Evolutionary conservation across 306 rosid genomes (phyloP), one percentile per base, ranked within the genome.

Genomic region (Pachyrhizus erosus): DNA sequence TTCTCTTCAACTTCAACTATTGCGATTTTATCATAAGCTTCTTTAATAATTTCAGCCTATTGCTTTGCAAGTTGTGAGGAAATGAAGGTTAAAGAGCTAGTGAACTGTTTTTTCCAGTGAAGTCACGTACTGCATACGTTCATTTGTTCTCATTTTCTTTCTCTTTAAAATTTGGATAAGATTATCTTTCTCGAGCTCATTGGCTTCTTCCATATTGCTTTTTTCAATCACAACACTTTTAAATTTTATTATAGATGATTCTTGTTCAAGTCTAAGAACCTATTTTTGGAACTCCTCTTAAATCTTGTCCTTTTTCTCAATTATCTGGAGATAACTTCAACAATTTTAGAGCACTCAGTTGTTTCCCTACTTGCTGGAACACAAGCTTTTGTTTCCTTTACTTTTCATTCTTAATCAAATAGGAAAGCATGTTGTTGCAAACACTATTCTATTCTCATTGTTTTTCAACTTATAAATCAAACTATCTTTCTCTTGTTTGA

Each of bases 1-100:
- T 89, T 92, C 85, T 88, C 97, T 85, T 92, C 94, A 40, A 79
- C 84, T 86, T 92, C 94, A 48, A 87, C 91, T 76, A 88, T 82
- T 34, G 87, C 70, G 72, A 88, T 88, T 80, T 54, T 83, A 83
- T 91, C 93, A 88, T 91, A 91, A 70, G 87, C 89, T 66, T 89
- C 90, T 27, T 86, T 86, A 87, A 80, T 68, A 52, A 91, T 92
- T 80, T 92, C 91, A 64, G 81, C 88, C 58, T 86, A 91, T 78
- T 91, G 91, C 81, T 86, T 88, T 23, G 76, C 84, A 77, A 94
- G 84, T 77, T 91, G 84, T 33, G 90, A 90, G 74, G 93, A 87
- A 46, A 90, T 64, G 18, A 91, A 77, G 61, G 57, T 40, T 75
- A 87, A 76, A 24, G 92, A 86, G 89, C 78, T 48, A 73, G 81